Base-by-base conservation (phyloP, 441 rosid genomes). In the Adansonia gregorii region DNA sequence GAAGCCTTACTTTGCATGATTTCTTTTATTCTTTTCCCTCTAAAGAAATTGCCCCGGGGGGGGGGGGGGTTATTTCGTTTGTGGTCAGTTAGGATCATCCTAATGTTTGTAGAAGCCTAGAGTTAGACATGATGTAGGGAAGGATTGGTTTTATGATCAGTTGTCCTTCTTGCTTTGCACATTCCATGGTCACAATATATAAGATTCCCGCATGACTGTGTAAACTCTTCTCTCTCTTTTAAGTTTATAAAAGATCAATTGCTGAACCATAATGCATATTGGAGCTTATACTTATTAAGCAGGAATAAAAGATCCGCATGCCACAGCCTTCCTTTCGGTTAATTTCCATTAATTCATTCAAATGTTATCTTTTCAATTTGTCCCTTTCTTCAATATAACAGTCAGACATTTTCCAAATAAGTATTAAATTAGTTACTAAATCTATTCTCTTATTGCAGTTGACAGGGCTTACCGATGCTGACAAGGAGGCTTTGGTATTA, bases 391-490 rank as follows among this genome's bases (percentile, higher is more conserved):
- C 35, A 17, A 39, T 54, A 54, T 55, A 39, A 72, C 35, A 10
- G 19, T 17, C 17, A 55, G 17, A 11, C 35, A 17, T 56, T 72
- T 56, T 56, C 19, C 19, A 55, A 2, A 51, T 17, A 17, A 48
- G 43, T 70, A 19, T 43, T 77, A 56, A 19, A 79, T 49, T 76
- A 55, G 58, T 80, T 43, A 46, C 56, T 66, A 39, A 1, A 67
- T 76, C 61, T 61, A 82, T 51, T 59, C 73, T 48, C 58, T 79
- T 27, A n/a, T 72, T 88, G 87, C 89, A 95, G 99, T 84, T 94
- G 87, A 76, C 90, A 9, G 93, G 87, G 77, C 92, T 95, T 79
- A 68, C 93, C 9, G 87, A 86, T 72, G 86, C 81, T 66, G 99
- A 93, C 82, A 89, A 70, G 85, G 86, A 89, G 80, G 95, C 94